Evolutionary conservation across 805 yeast species (phyloP), one percentile per base, ranked within the genome.

Genomic region (Saccharomycopsis synnaedendra): DNA sequence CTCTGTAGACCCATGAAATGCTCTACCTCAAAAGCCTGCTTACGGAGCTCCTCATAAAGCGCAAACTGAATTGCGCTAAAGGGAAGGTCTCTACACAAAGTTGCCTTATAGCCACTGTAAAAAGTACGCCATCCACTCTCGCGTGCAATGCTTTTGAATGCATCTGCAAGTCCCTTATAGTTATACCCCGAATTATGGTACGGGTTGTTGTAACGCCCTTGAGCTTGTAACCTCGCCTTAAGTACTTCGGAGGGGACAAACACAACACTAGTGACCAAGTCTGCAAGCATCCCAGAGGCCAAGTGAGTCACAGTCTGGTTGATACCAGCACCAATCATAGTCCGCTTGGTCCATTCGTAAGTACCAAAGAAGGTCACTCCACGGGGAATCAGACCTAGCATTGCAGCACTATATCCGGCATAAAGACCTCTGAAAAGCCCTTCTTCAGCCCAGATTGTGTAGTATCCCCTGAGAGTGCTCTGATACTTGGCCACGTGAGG

Each of bases 31-130:
- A 68, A 77, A 0, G 89, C 88, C 57, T 67, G 63, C 53, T 74
- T 72, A 58, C 95, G 70, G 56, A 83, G 81, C 60, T 78, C 76
- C 64, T 93, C 98, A 64, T 93, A 93, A 57, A 93, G 89, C 43
- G 97, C 95, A 67, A 93, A 83, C 61, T 93, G 98, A 45, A 93
- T 70, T 1, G 97, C 97, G 55, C 95, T 84, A 64, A 93, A 93
- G 5, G 99, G 99, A 55, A 93, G 67, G 60, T 93, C 99, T 54
- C 99, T 75, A 19, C 83, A 76, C 51, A 93, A 67, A 0, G 99
- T 93, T 31, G 97, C 97, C 63, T 85, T 88, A 66, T 90, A 93
- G 0, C 99, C 99, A 61, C 76, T 85, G 50, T 85, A 84, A 53
- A 93, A 69, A 0, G 97, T 80, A 9, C 71, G 65, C 41, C 71